Evolutionary conservation across 352 stramenopile species (phyloP).

Genomic region (Phytophthora kernoviae): DNA sequence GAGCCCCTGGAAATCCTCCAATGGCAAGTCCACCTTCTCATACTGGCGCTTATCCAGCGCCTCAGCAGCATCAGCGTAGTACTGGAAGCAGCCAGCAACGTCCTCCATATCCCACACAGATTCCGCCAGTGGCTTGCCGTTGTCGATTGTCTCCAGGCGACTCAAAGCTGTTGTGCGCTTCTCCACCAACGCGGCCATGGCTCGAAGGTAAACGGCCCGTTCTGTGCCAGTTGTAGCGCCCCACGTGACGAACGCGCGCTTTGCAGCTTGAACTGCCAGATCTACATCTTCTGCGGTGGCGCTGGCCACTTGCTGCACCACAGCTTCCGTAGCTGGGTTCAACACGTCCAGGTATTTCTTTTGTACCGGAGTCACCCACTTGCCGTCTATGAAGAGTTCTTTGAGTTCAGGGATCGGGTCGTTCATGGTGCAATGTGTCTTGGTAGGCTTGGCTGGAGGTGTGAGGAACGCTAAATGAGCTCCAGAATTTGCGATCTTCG

Average conservation of each 20-base stretch:
- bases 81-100: conserved; percentile 51
- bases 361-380: conserved; percentile 48
- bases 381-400: conserved; percentile 68
- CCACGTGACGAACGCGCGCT: conserved; percentile 33
- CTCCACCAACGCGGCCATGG: conserved; percentile 19
- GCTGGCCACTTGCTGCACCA: conserved; percentile 56
- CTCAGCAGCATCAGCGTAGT: conserved; percentile 29
- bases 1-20: conserved; percentile 49
- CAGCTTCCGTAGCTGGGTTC: conserved; percentile 56
- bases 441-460: not conserved
- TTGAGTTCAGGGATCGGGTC: conserved; percentile 43
- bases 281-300: conserved; percentile 54
- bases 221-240: conserved; percentile 40
- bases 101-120: conserved; percentile 77
- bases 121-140: conserved; percentile 66
- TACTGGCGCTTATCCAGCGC: conserved; percentile 51
- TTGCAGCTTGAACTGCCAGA: conserved; percentile 44
- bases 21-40: conserved; percentile 46
- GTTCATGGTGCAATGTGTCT: conserved; percentile 21
- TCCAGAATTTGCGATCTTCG: too few species aligned
- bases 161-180: conserved; percentile 38
- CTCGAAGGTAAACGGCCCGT: conserved; percentile 47
- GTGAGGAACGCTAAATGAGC: not conserved
- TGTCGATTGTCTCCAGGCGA: conserved; percentile 67
- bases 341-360: conserved; percentile 64